Evolutionary conservation across 148 eudicot genomes (phyloP).

Genomic region (Tetragonia tetragonoides): DNA sequence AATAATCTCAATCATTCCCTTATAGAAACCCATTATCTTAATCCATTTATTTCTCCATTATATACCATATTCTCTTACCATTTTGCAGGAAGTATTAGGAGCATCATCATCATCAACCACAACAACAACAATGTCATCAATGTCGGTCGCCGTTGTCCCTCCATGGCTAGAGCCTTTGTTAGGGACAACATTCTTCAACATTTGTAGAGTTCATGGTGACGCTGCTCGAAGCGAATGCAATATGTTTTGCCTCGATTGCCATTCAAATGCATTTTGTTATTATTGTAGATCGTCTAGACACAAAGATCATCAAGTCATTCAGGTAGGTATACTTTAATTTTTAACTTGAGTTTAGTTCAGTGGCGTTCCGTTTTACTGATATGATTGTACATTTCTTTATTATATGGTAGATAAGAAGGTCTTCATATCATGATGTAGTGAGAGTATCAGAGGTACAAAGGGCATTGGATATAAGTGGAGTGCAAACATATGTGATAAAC

Average conservation of each 20-base stretch:
- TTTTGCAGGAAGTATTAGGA: not conserved
- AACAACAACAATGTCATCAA: not conserved
- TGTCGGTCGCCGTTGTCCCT: constrained; percentile 27
- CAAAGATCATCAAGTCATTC: constrained; percentile 85
- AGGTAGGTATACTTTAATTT: constrained; percentile 30
- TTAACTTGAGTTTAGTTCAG: too few species aligned
- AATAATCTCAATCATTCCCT: constrained; percentile 29
- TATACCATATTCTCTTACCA: not conserved
- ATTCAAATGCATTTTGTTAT: constrained; percentile 66
- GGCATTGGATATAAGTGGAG: constrained; percentile 68
- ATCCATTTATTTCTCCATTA: not conserved
- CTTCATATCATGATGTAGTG: constrained; percentile 94
- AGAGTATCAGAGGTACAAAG: constrained; percentile 79
- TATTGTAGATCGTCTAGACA: constrained; percentile 79
- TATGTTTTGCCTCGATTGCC: constrained; percentile 86
- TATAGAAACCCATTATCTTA: not conserved
- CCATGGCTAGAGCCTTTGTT: constrained; percentile 79
- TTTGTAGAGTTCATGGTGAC: constrained; percentile 67
- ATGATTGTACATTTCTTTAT: not conserved
- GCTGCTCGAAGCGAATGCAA: constrained; percentile 86
- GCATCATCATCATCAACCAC: not conserved
- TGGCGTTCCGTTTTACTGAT: not conserved
- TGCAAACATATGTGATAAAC: constrained; percentile 88
- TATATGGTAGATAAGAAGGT: constrained; percentile 66
- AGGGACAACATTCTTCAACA: constrained; percentile 60